These are phyloP conservation scores for Vaccinium macrocarpon DNA, from an alignment of 148 eudicot genomes.

Conservation along the genomic window DNA sequence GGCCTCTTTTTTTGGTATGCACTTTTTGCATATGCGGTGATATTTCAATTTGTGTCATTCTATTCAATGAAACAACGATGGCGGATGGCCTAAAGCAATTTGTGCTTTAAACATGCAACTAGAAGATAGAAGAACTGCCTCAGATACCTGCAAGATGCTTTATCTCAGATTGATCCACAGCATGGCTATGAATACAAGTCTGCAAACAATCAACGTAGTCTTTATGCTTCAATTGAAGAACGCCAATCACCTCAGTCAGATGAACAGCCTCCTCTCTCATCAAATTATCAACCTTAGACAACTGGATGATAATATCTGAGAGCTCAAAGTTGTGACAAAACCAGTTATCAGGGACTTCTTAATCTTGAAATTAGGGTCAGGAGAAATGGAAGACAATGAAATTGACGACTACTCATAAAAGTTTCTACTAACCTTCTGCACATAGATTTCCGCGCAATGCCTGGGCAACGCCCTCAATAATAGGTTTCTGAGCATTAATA, in stretches of 20 bases:
- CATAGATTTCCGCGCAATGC: constrained; percentile 49
- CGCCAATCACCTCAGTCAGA: constrained; percentile 53
- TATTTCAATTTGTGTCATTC: background rate
- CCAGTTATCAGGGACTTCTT: constrained; percentile 5
- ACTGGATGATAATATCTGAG: constrained; percentile 49
- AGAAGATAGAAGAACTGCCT: constrained; percentile 5
- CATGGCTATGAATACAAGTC: constrained; percentile 41
- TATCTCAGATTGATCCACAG: constrained; percentile 75
- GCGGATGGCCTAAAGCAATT: background rate
- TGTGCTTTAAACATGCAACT: background rate
- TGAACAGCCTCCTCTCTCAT: constrained; percentile 62
- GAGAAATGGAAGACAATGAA: constrained; percentile 11
- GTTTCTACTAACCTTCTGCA: constrained; percentile 61
- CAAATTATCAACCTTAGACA: constrained; percentile 49
- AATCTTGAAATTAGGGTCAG: background rate
- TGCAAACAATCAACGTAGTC: constrained; percentile 61
- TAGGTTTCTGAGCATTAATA: constrained; percentile 50
- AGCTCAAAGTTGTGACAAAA: constrained; percentile 14
- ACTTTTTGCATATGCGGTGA: background rate
- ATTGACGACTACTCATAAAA: constrained; percentile 8
- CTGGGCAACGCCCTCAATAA: constrained; percentile 38
- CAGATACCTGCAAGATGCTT: constrained; percentile 60
- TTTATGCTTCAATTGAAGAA: constrained; percentile 68
- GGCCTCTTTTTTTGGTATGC: background rate
- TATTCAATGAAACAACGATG: background rate